phyloP scores from a whole-genome alignment of 2,329 filamentous ascomycete species.

The Neocucurbitaria cava region DNA sequence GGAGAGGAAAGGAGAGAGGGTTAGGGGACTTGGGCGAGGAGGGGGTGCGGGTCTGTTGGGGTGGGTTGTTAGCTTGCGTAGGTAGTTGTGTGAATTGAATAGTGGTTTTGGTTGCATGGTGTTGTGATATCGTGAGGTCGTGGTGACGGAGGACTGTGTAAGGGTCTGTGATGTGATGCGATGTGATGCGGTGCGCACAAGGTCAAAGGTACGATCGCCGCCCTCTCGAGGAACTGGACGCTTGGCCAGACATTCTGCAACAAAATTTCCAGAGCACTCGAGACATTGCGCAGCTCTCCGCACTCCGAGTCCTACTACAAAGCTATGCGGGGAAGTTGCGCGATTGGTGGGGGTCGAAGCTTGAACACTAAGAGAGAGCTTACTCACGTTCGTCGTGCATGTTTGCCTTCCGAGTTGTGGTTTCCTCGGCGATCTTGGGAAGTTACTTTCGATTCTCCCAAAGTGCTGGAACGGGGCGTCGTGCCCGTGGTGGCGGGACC shows the following conservation, averaged over 20 bases:
- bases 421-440: constrained; percentile 3
- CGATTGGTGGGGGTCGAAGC: constrained; percentile 7
- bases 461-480: constrained; percentile 6
- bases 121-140: no score
- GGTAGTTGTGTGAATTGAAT: constrained; percentile 9
- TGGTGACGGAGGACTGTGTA: no score
- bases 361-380: constrained; percentile 7
- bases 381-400: constrained; percentile 50
- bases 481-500: not conserved
- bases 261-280: not conserved
- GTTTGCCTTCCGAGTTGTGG: constrained; percentile 1
- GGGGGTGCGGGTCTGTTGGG: constrained; percentile 70
- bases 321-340: not conserved
- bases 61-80: no score
- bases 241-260: not conserved
- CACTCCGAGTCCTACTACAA: not conserved
- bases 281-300: not conserved
- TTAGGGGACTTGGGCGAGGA: constrained; percentile 90
- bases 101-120: no score
- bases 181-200: no score
- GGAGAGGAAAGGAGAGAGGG: constrained; percentile 91
- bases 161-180: no score
- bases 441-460: constrained; percentile 5
- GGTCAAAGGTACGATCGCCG: not conserved
- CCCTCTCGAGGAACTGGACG: not conserved